These are phyloP conservation scores for Yamadazyma blattariae DNA, from an alignment of 1,139 yeast genomes.

Conservation along the genomic window DNA sequence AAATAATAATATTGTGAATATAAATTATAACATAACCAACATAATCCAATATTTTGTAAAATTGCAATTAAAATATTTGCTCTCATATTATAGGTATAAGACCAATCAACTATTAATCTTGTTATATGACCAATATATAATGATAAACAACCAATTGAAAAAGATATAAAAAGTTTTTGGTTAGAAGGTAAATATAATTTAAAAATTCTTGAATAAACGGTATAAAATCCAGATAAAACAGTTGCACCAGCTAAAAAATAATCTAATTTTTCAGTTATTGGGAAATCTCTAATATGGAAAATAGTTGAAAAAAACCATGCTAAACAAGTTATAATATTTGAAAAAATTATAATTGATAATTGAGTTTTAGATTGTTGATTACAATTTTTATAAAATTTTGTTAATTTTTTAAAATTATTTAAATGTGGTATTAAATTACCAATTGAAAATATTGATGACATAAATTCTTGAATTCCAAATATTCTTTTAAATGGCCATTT, in stretches of 20 bases:
- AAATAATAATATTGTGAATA: constrained; percentile 29
- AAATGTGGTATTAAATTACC: constrained; percentile 78
- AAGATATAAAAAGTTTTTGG: constrained; percentile 11
- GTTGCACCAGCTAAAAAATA: constrained; percentile 92
- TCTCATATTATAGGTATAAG: constrained; percentile 90
- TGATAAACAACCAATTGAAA: constrained; percentile 41
- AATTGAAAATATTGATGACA: constrained; percentile 76
- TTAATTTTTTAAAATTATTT: constrained; percentile 48
- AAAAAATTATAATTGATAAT: constrained; percentile 35
- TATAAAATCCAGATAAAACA: constrained; percentile 76
- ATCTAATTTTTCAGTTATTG: constrained; percentile 79
- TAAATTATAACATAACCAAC: constrained; percentile 28
- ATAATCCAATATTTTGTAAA: constrained; percentile 57
- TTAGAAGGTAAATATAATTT: constrained; percentile 22
- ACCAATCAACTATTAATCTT: constrained; percentile 73
- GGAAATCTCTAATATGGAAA: constrained; percentile 83
- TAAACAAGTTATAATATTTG: constrained; percentile 62
- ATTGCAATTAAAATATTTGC: constrained; percentile 82
- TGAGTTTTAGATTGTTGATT: constrained; percentile 17
- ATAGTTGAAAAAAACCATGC: constrained; percentile 89
- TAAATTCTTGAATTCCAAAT: constrained; percentile 78
- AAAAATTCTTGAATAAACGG: constrained; percentile 53
- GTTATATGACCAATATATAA: constrained; percentile 63
- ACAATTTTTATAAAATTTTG: constrained; percentile 11
- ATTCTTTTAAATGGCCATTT: constrained; percentile 91